phyloP scores from a whole-genome alignment of 1,284 basidiomycete species.

The Hymenochaete sp. region DNA sequence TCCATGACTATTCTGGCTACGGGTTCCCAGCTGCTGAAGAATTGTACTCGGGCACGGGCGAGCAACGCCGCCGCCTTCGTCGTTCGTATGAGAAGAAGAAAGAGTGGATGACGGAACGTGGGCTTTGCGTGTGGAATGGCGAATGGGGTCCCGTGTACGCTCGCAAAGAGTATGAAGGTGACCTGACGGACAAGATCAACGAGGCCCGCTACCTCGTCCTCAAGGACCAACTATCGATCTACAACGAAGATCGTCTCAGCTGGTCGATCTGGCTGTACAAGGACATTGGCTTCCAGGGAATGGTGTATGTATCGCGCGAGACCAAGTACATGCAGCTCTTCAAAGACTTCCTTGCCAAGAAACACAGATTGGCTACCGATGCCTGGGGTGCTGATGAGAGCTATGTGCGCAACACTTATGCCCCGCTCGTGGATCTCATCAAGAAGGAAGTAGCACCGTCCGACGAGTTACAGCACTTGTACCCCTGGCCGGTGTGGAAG shows the following conservation, averaged over 20 bases:
- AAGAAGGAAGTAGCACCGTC: constrained; percentile 38
- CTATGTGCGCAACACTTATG: constrained; percentile 41
- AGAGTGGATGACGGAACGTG: constrained; percentile 56
- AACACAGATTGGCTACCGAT: constrained; percentile 54
- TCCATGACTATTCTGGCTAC: constrained; percentile 66
- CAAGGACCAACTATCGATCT: constrained; percentile 66
- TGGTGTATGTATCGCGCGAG: constrained; percentile 61
- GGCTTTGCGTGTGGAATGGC: constrained; percentile 68
- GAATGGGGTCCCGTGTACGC: constrained; percentile 70
- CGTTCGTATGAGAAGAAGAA: constrained; percentile 59
- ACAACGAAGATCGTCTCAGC: constrained; percentile 59
- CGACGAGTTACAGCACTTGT: constrained; percentile 34
- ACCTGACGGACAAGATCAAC: constrained; percentile 55
- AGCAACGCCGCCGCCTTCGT: constrained; percentile 43
- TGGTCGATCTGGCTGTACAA: constrained; percentile 87
- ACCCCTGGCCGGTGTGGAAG: constrained; percentile 45
- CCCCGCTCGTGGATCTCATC: constrained; percentile 49
- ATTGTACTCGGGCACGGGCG: constrained; percentile 42
- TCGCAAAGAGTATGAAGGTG: constrained; percentile 47
- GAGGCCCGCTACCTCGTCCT: constrained; percentile 56
- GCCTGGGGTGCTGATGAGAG: constrained; percentile 54
- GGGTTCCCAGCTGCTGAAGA: constrained; percentile 65
- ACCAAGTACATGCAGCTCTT: constrained; percentile 66
- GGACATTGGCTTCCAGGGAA: constrained; percentile 78
- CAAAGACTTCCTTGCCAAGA: constrained; percentile 52